Conservation (phyloP, 495 filamentous ascomycete species). For the Friedmanniomyces simplex region DNA sequence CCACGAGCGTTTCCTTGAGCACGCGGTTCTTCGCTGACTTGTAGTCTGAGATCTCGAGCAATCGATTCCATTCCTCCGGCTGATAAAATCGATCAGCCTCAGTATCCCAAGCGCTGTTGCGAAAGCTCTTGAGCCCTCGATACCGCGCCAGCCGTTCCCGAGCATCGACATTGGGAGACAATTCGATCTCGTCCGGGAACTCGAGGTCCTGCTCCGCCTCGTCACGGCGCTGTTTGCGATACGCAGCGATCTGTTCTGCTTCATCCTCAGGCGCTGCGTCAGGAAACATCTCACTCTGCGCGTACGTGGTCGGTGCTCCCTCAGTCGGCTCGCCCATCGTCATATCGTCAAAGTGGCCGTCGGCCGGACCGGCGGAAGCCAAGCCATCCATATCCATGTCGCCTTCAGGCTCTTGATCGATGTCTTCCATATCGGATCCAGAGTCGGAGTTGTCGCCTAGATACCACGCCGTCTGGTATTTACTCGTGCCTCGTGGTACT, state of each 20-base stretch:
- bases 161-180: constrained; percentile 77
- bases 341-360: constrained; percentile 50
- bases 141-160: constrained; percentile 77
- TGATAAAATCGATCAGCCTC: constrained; percentile 74
- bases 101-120: constrained; percentile 77
- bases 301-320: constrained; percentile 64
- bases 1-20: constrained; percentile 68
- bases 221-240: constrained; percentile 59
- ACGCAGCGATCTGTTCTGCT: constrained; percentile 63
- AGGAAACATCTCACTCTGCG: constrained; percentile 82
- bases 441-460: constrained; percentile 78
- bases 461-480: constrained; percentile 91
- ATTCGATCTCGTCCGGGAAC: constrained; percentile 94
- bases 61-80: constrained; percentile 77
- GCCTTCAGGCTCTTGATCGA: constrained; percentile 42
- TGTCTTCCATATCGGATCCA: constrained; percentile 70
- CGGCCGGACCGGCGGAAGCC: constrained; percentile 52
- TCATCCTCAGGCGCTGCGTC: constrained; percentile 85
- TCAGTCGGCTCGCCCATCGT: constrained; percentile 56
- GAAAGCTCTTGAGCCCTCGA: constrained; percentile 79
- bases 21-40: constrained; percentile 64
- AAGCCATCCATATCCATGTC: constrained; percentile 37
- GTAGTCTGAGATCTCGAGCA: constrained; percentile 77
- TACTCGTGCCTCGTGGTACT: constrained; percentile 81
- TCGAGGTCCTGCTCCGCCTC: constrained; percentile 84